Evolutionary conservation across 495 filamentous ascomycete species (phyloP), one percentile per base, ranked within the genome.

Genomic region (Aspergillus panamensis): DNA sequence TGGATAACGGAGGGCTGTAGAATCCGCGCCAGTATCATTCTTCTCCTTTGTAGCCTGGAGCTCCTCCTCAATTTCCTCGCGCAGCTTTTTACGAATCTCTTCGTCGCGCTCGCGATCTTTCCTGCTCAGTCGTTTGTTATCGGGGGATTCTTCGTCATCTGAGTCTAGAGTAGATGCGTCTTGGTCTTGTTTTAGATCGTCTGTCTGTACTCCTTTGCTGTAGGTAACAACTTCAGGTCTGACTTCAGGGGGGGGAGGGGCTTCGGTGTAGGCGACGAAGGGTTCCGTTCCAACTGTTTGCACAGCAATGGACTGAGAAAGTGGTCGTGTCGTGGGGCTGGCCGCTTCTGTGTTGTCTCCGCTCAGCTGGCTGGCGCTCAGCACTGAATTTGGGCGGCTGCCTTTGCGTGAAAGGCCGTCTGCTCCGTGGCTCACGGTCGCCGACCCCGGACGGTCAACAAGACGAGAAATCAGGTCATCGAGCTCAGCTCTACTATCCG

Each of bases 171-270:
- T 64, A 1, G 69, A 66, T 17, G 49, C 12, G n/a, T 73, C 67
- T 14, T 65, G 37, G 9, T 59, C 58, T 17, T 59, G 63, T 32
- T 63, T 61, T 61, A 70, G 40, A 8, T 78, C 79, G 40, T 80
- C 82, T 16, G 94, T 96, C 68, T 97, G 95, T 25, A 97, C 91
- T 13, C 82, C 91, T 76, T 96, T 99, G 78, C 88, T 97, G 80
- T 97, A 97, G 31, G 89, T 92, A 65, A 92, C 86, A 19, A 92
- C 75, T 71, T 97, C 92, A 39, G 85, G 85, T 53, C 86, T 83
- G 13, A 85, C 83, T 57, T 87, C 86, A 56, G 88, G 85, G 58
- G 91, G 76, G 8, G 83, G 87, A 16, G 84, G 84, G 68, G 82
- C 85, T 70, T 96, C 92, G 10, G 69, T 53, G 69, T 85, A 90